Evolutionary conservation across 345 rosid species (phyloP).

Genomic region (Sapria himalayana): DNA sequence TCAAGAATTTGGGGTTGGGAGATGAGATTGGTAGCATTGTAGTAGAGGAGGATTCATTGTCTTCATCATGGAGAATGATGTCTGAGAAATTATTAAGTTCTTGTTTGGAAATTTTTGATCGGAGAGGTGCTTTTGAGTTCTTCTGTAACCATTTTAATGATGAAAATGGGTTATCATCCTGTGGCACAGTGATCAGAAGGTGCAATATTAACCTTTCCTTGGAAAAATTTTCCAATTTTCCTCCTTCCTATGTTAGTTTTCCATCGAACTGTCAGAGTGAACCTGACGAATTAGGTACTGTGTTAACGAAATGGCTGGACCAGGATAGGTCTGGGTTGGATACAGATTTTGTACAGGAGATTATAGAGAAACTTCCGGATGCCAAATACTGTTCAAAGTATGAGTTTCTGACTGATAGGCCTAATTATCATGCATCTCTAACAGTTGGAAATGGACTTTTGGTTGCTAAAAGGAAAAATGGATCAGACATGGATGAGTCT

Average conservation of each 20-base stretch:
- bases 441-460: slow-evolving; percentile 54
- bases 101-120: slow-evolving; percentile 22
- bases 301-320: slow-evolving; percentile 48
- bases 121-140: slow-evolving; percentile 24
- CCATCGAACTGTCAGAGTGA: slow-evolving; percentile 19
- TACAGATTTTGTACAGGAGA: slow-evolving; percentile 73
- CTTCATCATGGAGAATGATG: slow-evolving; percentile 57
- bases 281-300: slow-evolving; percentile 18
- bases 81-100: slow-evolving; percentile 40
- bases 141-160: slow-evolving; percentile 46
- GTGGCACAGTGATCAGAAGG: slow-evolving; percentile 21
- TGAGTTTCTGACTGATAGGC: slow-evolving; percentile 38
- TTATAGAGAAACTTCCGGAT: slow-evolving; percentile 64
- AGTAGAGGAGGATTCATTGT: slow-evolving; percentile 52
- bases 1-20: slow-evolving; percentile 11
- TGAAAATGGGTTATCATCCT: slow-evolving; percentile 16
- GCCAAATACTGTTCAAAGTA: slow-evolving; percentile 40
- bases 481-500: slow-evolving; percentile 17
- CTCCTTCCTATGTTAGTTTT: slow-evolving; percentile 13
- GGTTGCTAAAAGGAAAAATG: slow-evolving; percentile 24
- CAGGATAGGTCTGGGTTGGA: slow-evolving; percentile 91
- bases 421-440: slow-evolving; percentile 16
- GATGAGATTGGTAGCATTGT: slow-evolving; percentile 58
- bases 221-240: slow-evolving; percentile 45
- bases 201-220: slow-evolving; percentile 15